phyloP scores from a whole-genome alignment of 179 eudicot species.

The Patellifolia procumbens region DNA sequence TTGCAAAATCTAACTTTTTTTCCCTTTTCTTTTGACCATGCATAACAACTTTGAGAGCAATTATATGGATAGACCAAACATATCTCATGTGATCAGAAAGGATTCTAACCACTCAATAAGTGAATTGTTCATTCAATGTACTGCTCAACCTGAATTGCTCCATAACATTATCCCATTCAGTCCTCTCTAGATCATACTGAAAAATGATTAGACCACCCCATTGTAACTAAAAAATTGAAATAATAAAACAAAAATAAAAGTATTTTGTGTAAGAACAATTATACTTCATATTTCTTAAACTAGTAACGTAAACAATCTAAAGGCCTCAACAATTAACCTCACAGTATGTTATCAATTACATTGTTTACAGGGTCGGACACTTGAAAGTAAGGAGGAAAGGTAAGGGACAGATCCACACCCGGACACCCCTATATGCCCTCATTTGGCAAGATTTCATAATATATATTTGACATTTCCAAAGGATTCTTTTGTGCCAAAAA shows the following conservation, averaged over 20 bases:
- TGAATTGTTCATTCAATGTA: slow-evolving; percentile 32
- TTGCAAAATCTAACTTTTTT: neutral
- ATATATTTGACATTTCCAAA: neutral
- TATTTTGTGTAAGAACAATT: too few species aligned
- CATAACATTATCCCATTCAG: slow-evolving; percentile 8
- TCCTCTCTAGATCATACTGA: neutral
- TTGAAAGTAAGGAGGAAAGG: too few species aligned
- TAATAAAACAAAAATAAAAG: neutral
- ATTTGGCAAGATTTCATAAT: too few species aligned
- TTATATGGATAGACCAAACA: neutral
- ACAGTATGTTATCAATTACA: too few species aligned
- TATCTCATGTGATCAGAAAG: slow-evolving; percentile 16
- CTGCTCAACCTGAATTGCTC: slow-evolving; percentile 19
- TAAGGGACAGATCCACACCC: too few species aligned
- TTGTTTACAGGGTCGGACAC: too few species aligned
- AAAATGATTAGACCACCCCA: neutral
- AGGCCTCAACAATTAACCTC: too few species aligned
- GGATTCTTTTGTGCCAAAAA: slow-evolving; percentile 8
- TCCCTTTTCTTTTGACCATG: neutral
- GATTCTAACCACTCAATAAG: slow-evolving; percentile 28
- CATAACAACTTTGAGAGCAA: neutral
- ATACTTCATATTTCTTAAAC: too few species aligned
- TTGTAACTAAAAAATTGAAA: neutral
- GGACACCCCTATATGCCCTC: too few species aligned
- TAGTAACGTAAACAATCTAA: too few species aligned